Evolutionary conservation across 2,329 filamentous ascomycete genomes (phyloP), one percentile per base, ranked within the genome.

Genomic region (Penicillium sp.): DNA sequence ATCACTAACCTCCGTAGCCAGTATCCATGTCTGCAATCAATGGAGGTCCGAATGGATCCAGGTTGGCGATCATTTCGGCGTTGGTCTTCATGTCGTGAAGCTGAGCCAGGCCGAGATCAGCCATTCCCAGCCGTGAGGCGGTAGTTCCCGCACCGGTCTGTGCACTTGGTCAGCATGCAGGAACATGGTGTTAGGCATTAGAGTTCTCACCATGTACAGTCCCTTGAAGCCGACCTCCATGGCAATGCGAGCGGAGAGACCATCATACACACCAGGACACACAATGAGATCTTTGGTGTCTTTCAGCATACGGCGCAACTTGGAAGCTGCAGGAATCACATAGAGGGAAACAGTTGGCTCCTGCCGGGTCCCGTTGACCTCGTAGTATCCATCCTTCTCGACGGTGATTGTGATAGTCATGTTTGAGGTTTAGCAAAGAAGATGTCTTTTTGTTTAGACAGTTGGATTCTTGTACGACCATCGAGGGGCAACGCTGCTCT

Each of bases 211-310:
- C 82, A 86, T 85, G 69, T 86, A 86, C 34, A 85, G 63, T 49
- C 74, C 77, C 41, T 84, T 77, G 52, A 84, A 84, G 5, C 81
- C 82, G n/a, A 79, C 72, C 37, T 74, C 69, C 21, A 84, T 71
- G 1, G 82, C 81, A 49, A 86, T 77, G 1, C 82, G 73, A 0
- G 83, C 81, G 2, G 80, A 81, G 48, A 84, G 75, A 12, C 83
- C 83, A 71, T 87, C 83, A 60, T 84, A 84, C 2, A 86, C 82
- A 29, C 83, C 82, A 0, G 82, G 82, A 45, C 77, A 81, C 3
- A 83, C 73, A 34, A 85, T 64, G 45, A 65, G 42, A 4, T 63
- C 61, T 26, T 61, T 58, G 3, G 60, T 60, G 9, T 66, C 62
- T 6, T 53, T 57, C 4, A 66, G 47, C 51, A 61, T 58, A 3